These are phyloP conservation scores for Alternaria dauci DNA, from an alignment of 2,329 filamentous ascomycete genomes.

Conservation along the genomic window DNA sequence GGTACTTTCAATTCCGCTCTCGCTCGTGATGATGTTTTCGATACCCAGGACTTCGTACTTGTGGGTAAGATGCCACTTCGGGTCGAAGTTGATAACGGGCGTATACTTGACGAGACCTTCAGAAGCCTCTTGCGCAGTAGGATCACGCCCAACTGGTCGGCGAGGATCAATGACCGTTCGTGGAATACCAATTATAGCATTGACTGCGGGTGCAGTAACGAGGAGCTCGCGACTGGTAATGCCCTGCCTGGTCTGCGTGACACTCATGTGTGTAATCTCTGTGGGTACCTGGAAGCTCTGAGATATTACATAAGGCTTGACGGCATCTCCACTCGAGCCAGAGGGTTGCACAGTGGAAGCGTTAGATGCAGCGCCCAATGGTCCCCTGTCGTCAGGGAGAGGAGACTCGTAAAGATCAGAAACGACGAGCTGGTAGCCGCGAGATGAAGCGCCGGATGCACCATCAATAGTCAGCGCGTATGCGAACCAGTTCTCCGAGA, in stretches of 20 bases:
- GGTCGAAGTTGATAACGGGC: conserved; percentile 82
- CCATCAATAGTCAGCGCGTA: conserved; percentile 75
- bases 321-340: conserved; percentile 62
- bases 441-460: conserved; percentile 63
- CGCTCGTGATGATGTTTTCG: conserved; percentile 73
- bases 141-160: conserved; percentile 83
- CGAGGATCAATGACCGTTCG: conserved; percentile 83
- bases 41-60: conserved; percentile 82
- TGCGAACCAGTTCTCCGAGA: conserved; percentile 95
- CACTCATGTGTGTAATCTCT: conserved; percentile 78
- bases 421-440: conserved; percentile 85
- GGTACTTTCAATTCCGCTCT: conserved; percentile 89
- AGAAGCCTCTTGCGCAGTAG: conserved; percentile 78
- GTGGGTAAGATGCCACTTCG: conserved; percentile 81
- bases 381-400: conserved; percentile 82
- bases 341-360: conserved; percentile 79
- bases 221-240: conserved; percentile 86
- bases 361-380: conserved; percentile 73
- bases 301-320: conserved; percentile 77
- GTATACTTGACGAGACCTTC: conserved; percentile 83
- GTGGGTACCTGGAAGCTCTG: conserved; percentile 84
- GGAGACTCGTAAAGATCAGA: conserved; percentile 91
- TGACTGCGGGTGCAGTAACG: conserved; percentile 75
- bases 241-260: conserved; percentile 90
- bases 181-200: conserved; percentile 81